Evolutionary conservation across 140 eudicot genomes (phyloP).

Genomic region (Erigeron philadelphicus): DNA sequence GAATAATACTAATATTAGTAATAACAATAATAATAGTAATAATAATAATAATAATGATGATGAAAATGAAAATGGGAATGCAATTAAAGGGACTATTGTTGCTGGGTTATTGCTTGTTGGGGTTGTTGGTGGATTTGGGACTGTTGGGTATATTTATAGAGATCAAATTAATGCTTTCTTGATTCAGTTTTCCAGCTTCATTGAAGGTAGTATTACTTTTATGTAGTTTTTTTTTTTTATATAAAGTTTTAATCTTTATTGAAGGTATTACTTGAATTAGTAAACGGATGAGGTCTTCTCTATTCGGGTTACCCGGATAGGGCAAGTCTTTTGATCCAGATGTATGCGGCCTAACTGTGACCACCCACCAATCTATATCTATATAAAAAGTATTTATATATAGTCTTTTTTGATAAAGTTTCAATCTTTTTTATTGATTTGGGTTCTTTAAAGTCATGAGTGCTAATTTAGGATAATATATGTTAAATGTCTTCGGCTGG

Average conservation of each 20-base stretch:
- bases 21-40: constrained; percentile 9
- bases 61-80: constrained; percentile 36
- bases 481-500: no score
- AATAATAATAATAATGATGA: constrained; percentile 22
- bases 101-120: constrained; percentile 90
- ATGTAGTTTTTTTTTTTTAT: no score
- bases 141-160: constrained; percentile 73
- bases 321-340: no score
- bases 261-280: constrained; percentile 50
- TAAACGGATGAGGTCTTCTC: background rate
- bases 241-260: no score
- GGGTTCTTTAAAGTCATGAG: no score
- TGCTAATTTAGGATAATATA: no score
- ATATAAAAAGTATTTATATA: no score
- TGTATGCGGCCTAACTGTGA: no score
- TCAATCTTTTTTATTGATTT: no score
- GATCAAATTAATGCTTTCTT: constrained; percentile 87
- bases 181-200: constrained; percentile 70
- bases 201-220: no score
- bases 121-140: constrained; percentile 82
- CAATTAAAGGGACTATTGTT: constrained; percentile 69
- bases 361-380: no score
- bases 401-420: no score
- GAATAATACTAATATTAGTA: constrained; percentile 25
- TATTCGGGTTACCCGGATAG: background rate